Evolutionary conservation across 495 filamentous ascomycete genomes (phyloP), one percentile per base, ranked within the genome.

Genomic region (Bacidia gigantensis): DNA sequence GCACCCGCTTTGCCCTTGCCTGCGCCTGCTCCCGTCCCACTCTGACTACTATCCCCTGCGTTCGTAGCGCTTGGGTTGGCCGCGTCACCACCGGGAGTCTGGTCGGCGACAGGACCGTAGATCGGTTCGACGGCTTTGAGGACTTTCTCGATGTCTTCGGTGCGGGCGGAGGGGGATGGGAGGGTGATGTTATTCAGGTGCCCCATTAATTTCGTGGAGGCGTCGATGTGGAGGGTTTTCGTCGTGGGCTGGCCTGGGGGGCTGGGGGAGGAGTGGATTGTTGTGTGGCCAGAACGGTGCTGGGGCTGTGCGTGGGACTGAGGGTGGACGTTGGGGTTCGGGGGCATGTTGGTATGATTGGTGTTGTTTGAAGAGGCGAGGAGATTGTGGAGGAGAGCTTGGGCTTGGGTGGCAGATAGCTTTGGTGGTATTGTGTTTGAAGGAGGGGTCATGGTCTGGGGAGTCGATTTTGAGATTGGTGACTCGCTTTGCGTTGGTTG

Each of bases 201-300:
- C 11, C 70, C 69, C 3, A 49, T 47, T 11, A 72, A 53, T 26
- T 47, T 56, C 56, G 71, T 69, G 7, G 66, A 66, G 14, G 59
- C 54, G 49, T 71, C 64, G 45, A 73, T 63, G 29, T 35, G 29
- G 7, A 35, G 29, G 7, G 29, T 35, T 35, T 35, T 5, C 14
- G 5, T 5, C 29, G 29, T 5, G 29, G 5, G 5, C 29, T 35
- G 29, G 29, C 7, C 29, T 7, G 29, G 29, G 29, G 5, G 29
- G 14, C 5, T 5, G 14, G 29, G 7, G 21, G 5, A 7, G 21
- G 42, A 23, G n/a, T 5, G 26, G 11, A 11, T 32, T 26, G 25
- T 14, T 14, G 29, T 35, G n/a, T n/a, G n/a, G n/a, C n/a, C n/a
- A n/a, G n/a, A n/a, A n/a, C 14, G 29, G 5, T 35, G 29, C 14